These are phyloP conservation scores for Catunica adiposa DNA, from an alignment of 2,329 filamentous ascomycete genomes.

Conservation along the genomic window DNA sequence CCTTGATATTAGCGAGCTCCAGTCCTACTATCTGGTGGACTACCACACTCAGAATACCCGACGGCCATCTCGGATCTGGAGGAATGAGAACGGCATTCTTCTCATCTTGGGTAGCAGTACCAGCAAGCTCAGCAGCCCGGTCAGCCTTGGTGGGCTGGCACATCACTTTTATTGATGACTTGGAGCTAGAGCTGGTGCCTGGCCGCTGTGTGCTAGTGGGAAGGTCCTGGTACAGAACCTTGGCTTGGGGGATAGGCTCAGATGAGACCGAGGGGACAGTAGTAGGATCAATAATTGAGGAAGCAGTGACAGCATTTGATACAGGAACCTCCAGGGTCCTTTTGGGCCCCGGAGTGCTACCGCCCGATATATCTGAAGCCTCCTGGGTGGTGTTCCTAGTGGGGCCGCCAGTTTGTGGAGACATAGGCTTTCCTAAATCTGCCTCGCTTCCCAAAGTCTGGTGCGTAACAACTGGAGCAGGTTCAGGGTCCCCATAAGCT, in stretches of 20 bases:
- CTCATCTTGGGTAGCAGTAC: slow-evolving; percentile 33
- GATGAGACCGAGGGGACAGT: not conserved
- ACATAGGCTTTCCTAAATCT: not conserved
- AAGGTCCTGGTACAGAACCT: not conserved
- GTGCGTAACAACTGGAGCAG: not conserved
- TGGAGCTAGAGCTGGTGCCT: not conserved
- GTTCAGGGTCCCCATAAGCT: not conserved
- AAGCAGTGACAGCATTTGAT: slow-evolving; percentile 11
- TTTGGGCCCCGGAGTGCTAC: no score
- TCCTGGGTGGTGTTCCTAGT: not conserved
- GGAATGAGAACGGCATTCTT: slow-evolving; percentile 80
- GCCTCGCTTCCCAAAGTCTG: not conserved
- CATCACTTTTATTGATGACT: not conserved
- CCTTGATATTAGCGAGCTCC: slow-evolving; percentile 80
- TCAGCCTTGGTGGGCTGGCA: slow-evolving; percentile 7
- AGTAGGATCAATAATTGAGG: slow-evolving; percentile 6
- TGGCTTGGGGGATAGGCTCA: not conserved
- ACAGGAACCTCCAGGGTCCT: not conserved
- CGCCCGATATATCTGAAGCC: no score
- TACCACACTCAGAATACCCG: slow-evolving; percentile 69
- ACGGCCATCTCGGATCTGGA: slow-evolving; percentile 91
- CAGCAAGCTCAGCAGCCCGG: slow-evolving; percentile 48
- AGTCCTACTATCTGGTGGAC: slow-evolving; percentile 92
- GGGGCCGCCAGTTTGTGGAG: not conserved
- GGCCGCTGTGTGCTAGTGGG: no score